These are phyloP conservation scores for Mucor circinelloides DNA, from an alignment of 371 early-diverging fungal species.

Conservation along the genomic window DNA sequence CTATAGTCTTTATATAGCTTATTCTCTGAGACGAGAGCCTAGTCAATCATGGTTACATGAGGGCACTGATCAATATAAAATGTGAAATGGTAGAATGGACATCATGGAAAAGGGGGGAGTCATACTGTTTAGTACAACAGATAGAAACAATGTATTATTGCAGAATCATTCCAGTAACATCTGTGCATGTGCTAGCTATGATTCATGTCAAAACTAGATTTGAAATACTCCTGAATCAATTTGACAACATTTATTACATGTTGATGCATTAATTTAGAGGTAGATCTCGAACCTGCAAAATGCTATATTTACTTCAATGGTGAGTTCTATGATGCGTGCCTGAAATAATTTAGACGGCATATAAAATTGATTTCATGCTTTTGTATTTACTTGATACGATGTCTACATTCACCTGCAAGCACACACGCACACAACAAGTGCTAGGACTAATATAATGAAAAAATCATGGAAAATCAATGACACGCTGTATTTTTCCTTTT, in stretches of 20 bases:
- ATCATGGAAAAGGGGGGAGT: not conserved
- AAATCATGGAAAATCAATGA: not conserved
- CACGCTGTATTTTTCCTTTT: conserved; percentile 1
- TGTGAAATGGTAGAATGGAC: not conserved
- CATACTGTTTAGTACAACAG: not conserved
- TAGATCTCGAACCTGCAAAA: not conserved
- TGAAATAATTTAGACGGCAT: not conserved
- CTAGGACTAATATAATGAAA: not conserved
- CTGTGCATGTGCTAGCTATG: not conserved
- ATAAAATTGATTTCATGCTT: not conserved
- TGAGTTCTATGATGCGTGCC: not conserved
- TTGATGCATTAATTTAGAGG: not conserved
- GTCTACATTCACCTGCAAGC: too few relatives aligned
- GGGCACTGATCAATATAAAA: not conserved
- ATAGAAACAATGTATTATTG: not conserved
- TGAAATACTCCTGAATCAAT: not conserved
- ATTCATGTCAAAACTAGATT: not conserved
- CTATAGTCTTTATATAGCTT: not conserved
- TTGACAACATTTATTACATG: not conserved
- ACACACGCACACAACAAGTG: too few relatives aligned
- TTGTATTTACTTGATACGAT: too few relatives aligned
- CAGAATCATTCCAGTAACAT: not conserved
- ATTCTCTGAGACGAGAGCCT: not conserved
- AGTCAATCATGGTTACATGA: not conserved
- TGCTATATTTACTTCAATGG: not conserved